Evolutionary conservation across 305 asterid genomes (phyloP).

Genomic region (Solanum hybrid): DNA sequence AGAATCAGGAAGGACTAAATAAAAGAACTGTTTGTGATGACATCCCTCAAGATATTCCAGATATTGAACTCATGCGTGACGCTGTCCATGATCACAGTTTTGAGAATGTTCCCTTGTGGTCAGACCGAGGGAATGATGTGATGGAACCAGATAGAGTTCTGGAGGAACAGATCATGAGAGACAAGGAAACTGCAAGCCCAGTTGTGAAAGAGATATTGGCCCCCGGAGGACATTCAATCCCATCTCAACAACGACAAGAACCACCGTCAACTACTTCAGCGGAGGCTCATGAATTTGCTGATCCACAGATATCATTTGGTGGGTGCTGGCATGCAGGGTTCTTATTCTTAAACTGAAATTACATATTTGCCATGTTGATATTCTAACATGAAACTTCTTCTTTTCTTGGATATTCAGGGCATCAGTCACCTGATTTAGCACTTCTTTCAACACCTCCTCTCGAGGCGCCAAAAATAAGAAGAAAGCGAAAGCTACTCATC

Average conservation of each 20-base stretch:
- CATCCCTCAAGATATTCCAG: conserved; percentile 26
- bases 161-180: conserved; percentile 47
- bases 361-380: neutral
- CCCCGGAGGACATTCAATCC: conserved; percentile 28
- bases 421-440: conserved; percentile 34
- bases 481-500: conserved; percentile 41
- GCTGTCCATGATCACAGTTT: conserved; percentile 30
- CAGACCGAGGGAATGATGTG: conserved; percentile 27
- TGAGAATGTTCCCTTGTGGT: conserved; percentile 29
- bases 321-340: conserved; percentile 20
- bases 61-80: conserved; percentile 45
- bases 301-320: conserved; percentile 36
- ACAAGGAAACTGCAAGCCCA: conserved; percentile 30
- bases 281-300: conserved; percentile 17
- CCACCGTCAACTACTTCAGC: conserved; percentile 22
- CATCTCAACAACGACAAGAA: conserved; percentile 31
- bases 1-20: conserved; percentile 12
- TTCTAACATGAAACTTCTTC: neutral
- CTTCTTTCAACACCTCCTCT: conserved; percentile 35
- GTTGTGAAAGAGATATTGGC: conserved; percentile 23
- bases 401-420: conserved; percentile 23
- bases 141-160: conserved; percentile 49
- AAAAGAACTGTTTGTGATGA: conserved; percentile 17
- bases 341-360: neutral
- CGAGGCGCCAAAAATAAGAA: conserved; percentile 20